phyloP scores from a whole-genome alignment of 805 yeast species.

The Suhomyces sp. region DNA sequence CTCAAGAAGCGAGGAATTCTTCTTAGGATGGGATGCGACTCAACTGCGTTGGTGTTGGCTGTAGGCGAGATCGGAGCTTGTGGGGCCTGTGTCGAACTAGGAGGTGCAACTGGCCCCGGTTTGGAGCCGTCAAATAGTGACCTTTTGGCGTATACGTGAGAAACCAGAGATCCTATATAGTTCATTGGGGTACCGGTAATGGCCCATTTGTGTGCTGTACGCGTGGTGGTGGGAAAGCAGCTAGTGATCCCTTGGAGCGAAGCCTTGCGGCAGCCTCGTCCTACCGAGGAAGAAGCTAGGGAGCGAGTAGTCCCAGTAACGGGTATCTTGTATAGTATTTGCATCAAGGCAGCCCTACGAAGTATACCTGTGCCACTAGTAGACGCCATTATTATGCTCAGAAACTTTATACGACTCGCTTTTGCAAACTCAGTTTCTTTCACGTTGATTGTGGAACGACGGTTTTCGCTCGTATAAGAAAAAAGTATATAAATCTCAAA shows the following conservation, averaged over 20 bases:
- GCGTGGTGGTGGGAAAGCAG: not conserved
- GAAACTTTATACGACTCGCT: not conserved
- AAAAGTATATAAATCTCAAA: not conserved
- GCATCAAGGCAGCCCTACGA: not conserved
- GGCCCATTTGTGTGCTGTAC: not conserved
- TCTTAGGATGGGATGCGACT: slow-evolving; percentile 24
- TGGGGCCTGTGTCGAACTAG: not conserved
- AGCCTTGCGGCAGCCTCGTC: not conserved
- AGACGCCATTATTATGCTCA: not conserved
- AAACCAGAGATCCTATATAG: not conserved
- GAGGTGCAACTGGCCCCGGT: not conserved
- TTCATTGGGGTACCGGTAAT: not conserved
- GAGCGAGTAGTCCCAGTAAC: not conserved
- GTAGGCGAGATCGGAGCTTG: not conserved
- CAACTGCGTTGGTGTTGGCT: not conserved
- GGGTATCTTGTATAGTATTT: not conserved
- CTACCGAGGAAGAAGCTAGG: not conserved
- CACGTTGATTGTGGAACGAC: not conserved
- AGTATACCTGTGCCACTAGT: not conserved
- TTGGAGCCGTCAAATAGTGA: not conserved
- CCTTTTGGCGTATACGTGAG: not conserved
- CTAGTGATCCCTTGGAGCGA: not conserved
- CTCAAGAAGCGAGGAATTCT: slow-evolving; percentile 50
- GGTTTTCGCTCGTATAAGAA: not conserved
- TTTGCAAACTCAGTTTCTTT: not conserved